These are phyloP conservation scores for Amylostereum chailletii DNA, from an alignment of 1,284 basidiomycete species.

Conservation along the genomic window DNA sequence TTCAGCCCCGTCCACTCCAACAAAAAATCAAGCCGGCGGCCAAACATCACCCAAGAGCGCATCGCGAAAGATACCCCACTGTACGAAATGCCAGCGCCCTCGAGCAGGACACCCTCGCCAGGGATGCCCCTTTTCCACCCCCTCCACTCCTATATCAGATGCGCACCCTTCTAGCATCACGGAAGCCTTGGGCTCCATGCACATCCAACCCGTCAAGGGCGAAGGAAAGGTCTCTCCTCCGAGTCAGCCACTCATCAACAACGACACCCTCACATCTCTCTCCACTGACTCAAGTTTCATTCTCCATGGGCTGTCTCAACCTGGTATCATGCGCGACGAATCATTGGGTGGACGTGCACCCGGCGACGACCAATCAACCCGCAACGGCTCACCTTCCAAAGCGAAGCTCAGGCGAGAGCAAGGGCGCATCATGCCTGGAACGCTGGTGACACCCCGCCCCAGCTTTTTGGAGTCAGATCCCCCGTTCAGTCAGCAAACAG, in stretches of 20 bases:
- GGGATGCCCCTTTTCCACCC: slow-evolving; percentile 11
- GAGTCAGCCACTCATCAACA: not conserved
- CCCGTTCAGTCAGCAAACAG: slow-evolving; percentile 8
- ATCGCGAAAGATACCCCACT: slow-evolving; percentile 13
- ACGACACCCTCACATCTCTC: slow-evolving; percentile 27
- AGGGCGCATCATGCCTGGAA: slow-evolving; percentile 41
- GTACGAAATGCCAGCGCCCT: slow-evolving; percentile 14
- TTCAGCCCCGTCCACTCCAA: slow-evolving; percentile 1
- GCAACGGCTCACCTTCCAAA: slow-evolving; percentile 7
- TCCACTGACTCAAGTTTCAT: slow-evolving; percentile 27
- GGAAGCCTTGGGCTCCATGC: slow-evolving; percentile 6
- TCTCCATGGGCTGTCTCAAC: slow-evolving; percentile 25
- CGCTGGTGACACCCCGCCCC: slow-evolving; percentile 36
- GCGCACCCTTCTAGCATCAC: slow-evolving; percentile 2
- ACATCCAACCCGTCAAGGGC: slow-evolving; percentile 2
- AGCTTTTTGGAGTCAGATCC: slow-evolving; percentile 26
- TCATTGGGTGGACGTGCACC: slow-evolving; percentile 13
- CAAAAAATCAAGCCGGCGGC: not conserved
- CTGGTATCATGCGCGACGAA: slow-evolving; percentile 24
- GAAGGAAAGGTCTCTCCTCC: not conserved
- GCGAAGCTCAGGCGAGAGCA: slow-evolving; percentile 10
- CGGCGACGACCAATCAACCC: not conserved
- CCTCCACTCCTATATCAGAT: slow-evolving; percentile 1
- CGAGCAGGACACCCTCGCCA: slow-evolving; percentile 15
- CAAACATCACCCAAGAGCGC: slow-evolving; percentile 11